Evolutionary conservation across 768 basidiomycete genomes (phyloP).

Genomic region (Boletus rufocinnamomeus): DNA sequence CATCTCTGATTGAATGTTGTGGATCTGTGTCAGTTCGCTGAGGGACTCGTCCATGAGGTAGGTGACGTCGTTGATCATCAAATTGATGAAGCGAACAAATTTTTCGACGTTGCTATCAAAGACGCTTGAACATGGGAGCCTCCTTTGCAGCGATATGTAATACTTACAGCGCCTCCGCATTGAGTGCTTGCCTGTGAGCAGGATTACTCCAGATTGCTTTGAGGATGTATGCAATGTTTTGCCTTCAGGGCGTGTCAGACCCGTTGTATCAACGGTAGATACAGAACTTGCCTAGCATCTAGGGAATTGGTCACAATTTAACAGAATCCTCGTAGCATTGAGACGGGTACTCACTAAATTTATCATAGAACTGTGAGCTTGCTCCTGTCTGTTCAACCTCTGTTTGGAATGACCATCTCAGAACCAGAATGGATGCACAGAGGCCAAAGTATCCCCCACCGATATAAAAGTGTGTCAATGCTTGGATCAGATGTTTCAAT

Average conservation of each 20-base stretch:
- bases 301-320: conserved; percentile 2
- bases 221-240: conserved; percentile 85
- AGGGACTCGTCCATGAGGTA: conserved; percentile 97
- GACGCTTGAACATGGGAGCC: conserved; percentile 3
- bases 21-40: conserved; percentile 84
- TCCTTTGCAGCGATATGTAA: not conserved
- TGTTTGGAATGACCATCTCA: conserved; percentile 33
- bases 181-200: conserved; percentile 82
- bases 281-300: conserved; percentile 54
- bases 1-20: conserved; percentile 85
- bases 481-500: conserved; percentile 85
- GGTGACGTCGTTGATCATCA: conserved; percentile 99
- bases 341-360: conserved; percentile 73
- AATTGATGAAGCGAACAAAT: conserved; percentile 93
- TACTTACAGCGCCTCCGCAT: conserved; percentile 71
- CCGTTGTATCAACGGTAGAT: not conserved
- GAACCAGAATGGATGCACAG: not conserved
- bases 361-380: conserved; percentile 98
- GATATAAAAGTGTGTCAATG: conserved; percentile 92
- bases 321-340: conserved; percentile 5
- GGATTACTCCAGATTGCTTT: conserved; percentile 93
- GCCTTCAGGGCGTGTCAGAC: conserved; percentile 44
- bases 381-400: conserved; percentile 98
- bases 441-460: conserved; percentile 48
- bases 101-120: conserved; percentile 76